Base-by-base conservation (phyloP, 2,329 filamentous ascomycete genomes). In the Didymella exigua region DNA sequence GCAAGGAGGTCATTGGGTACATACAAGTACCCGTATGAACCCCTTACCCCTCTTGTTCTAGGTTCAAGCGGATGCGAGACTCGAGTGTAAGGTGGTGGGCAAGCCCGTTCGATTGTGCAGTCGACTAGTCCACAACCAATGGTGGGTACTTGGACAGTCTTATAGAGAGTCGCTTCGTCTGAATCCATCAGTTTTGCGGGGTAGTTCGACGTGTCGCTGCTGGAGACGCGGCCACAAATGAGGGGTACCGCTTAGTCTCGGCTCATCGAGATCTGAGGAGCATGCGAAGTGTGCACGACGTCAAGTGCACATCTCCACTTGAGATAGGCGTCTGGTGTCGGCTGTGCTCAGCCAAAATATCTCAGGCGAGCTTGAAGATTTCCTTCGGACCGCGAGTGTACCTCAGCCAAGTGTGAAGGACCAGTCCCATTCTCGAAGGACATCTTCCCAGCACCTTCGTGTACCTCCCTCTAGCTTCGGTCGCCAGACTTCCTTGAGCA, bases 401-500 rank as follows among this genome's bases (percentile, higher is more conserved):
- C 16, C 13, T 68, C 59, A 74, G 33, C 68, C 67, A 18, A 72
- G 57, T 2, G 68, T 74, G 42, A 74, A 70, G 0, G 70, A 73
- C 71, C 71, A 74, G 1, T 66, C 60, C 71, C 68, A 71, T 34
- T 74, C 71, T 49, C 62, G 67, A 14, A 74, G 53, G 0, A 74
- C 65, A 4, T 74, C 70, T 58, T 73, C 71, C 71, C 71, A 74
- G 41, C 72, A 69, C 41, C 67, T 63, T 54, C 63, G 66, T 42
- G 58, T 42, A 1, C 64, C 65, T 3, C 69, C 67, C 49, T 70
- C 67, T 19, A 70, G 46, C 7, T 64, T 68, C 19, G 70, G 64
- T 26, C 67, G 58, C 71, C 71, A 74, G 10, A 74, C 70, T 31
- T 73, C 71, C 40, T 70, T 66, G 4, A 74, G 54, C n/a, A 74